Base-by-base conservation (phyloP, 768 basidiomycete species). In the Sarcodon aspratus region DNA sequence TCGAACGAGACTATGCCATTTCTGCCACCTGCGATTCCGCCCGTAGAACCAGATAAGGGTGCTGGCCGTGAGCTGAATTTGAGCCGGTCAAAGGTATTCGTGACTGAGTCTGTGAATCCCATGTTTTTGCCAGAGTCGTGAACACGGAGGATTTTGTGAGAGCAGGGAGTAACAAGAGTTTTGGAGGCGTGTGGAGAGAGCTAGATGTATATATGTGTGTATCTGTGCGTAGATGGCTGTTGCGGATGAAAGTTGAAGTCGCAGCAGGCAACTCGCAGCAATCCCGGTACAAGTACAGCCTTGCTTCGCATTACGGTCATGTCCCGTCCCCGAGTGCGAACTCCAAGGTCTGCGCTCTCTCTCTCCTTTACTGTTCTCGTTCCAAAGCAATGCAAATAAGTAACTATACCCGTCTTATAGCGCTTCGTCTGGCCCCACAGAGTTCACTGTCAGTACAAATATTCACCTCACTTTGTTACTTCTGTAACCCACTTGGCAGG, bases 11-110 rank as follows among this genome's bases (percentile, higher is more conserved):
- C 74, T 62, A 78, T 74, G 12, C 59, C 55, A 5, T 79, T 81
- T 60, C 73, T 70, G 18, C 74, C 76, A 33, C 59, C 66, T 18
- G 79, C 81, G 55, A 82, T 76, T 6, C 84, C 82, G 43, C 74
- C 74, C 31, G 70, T 67, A 46, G 72, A 67, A 32, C 61, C 61
- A 42, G 75, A 63, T 36, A 63, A 48, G 2, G 66, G 70, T 53
- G 56, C 50, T 7, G 56, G 13, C 27, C 27, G 15, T 5, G 15
- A 17, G 40, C 17, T 17, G 15, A 11, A 27, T 42, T 13, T 42
- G 17, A 42, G 27, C 17, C 40, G 40, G 40, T 42, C 40, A 27
- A 42, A 9, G 6, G 27, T 15, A 42, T 13, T 27, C 17, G 40
- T 27, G 40, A 42, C 11, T 15, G 40, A 17, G 13, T 42, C 40